Conservation (phyloP, 1,284 basidiomycete species). For the Leccinum solheimii region DNA sequence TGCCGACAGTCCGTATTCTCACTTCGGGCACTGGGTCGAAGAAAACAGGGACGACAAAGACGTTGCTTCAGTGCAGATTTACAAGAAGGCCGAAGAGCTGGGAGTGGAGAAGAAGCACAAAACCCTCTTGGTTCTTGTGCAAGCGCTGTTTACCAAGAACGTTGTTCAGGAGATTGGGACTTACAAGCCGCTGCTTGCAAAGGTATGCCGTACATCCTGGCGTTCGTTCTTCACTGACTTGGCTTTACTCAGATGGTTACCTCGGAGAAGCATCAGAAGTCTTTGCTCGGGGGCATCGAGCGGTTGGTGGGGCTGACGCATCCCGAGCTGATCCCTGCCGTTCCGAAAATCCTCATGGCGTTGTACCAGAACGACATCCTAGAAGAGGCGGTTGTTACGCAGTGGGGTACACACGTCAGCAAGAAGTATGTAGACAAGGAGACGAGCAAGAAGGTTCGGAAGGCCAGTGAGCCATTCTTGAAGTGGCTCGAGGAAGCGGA, state of each 20-base stretch:
- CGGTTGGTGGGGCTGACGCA: conserved; percentile 73
- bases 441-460: conserved; percentile 91
- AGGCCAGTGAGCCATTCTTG: conserved; percentile 94
- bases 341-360: conserved; percentile 94
- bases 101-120: conserved; percentile 98
- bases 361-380: conserved; percentile 93
- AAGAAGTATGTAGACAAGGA: conserved; percentile 99
- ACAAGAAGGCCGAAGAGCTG: conserved; percentile 89
- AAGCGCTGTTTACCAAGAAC: conserved; percentile 84
- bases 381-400: conserved; percentile 87
- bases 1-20: conserved; percentile 81
- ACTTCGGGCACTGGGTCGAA: conserved; percentile 85
- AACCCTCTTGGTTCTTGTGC: conserved; percentile 81
- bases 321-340: conserved; percentile 62
- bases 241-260: conserved; percentile 56
- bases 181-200: conserved; percentile 77
- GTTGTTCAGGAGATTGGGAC: conserved; percentile 73
- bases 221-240: conserved; percentile 10
- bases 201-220: conserved; percentile 51
- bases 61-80: conserved; percentile 65
- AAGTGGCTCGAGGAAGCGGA: conserved; percentile 70
- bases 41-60: conserved; percentile 65
- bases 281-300: conserved; percentile 88
- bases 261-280: conserved; percentile 94
- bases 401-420: conserved; percentile 97